Base-by-base conservation (phyloP, 306 rosid genomes). In the Cicer chorassanicum region DNA sequence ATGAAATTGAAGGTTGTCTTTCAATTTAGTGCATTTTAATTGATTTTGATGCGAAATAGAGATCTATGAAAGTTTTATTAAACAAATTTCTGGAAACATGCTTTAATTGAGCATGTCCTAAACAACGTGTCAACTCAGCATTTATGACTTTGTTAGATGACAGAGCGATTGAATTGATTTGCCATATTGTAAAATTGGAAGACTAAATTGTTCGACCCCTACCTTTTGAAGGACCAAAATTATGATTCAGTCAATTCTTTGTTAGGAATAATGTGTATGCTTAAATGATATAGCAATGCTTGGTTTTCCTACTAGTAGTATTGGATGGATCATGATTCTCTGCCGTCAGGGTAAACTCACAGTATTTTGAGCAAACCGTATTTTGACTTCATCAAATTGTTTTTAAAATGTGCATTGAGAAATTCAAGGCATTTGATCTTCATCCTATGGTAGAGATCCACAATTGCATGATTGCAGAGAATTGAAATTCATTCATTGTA, bases 241-340 rank as follows among this genome's bases (percentile, higher is more conserved):
- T 9, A 56, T 56, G 63, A 14, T 63, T 63, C 4, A 46, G 71
- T 41, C 40, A 19, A 1, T 44, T 81, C 66, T 45, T 7, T n/a
- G 79, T 57, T 72, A 55, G 43, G 82, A 38, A 41, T 10, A 5
- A 19, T 39, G 53, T 9, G 6, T 14, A 14, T 18, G 77, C 46
- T 29, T 40, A 48, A 68, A 44, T 78, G 43, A 14, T 46, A 42
- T 44, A 15, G 42, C 6, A 19, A 16, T 77, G 9, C 2, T 78
- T 4, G 8, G 65, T 19, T 62, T 68, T 80, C 14, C 15, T 29
- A 43, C 16, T 65, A 68, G 13, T 67, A 41, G 68, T 29, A 49
- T 7, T 9, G 8, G 12, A 24, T 70, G 9, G 40, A 57, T 14
- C 15, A 4, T 4, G 8, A 18, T 11, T 24, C 5, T 59, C 5